These are phyloP conservation scores for Coemansia erecta DNA, from an alignment of 192 early-diverging fungal species.

Conservation along the genomic window DNA sequence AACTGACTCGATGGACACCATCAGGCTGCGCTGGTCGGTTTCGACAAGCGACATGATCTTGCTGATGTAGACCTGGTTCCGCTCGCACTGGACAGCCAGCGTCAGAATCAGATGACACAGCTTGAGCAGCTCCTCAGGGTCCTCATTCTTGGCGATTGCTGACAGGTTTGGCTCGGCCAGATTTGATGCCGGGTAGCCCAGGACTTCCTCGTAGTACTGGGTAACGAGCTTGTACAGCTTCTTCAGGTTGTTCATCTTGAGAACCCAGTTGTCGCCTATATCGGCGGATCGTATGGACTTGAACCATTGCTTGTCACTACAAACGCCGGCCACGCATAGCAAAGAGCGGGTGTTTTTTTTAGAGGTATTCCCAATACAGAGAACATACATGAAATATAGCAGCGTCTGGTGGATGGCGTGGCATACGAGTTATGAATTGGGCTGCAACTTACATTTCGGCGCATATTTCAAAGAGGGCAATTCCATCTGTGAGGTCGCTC, in stretches of 20 bases:
- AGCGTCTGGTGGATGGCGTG: too few relatives aligned
- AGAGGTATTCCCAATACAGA: too few relatives aligned
- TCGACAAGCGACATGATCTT: slow-evolving; percentile 75
- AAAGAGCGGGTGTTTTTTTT: neutral
- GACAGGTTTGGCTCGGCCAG: slow-evolving; percentile 75
- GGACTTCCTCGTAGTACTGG: slow-evolving; percentile 83
- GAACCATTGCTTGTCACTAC: slow-evolving; percentile 91
- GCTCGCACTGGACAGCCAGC: slow-evolving; percentile 81
- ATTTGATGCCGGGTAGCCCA: slow-evolving; percentile 63
- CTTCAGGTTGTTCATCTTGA: slow-evolving; percentile 90
- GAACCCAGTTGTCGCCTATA: slow-evolving; percentile 91
- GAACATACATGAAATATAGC: too few relatives aligned
- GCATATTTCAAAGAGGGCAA: slow-evolving; percentile 77
- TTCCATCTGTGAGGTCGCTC: slow-evolving; percentile 76
- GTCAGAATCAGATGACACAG: slow-evolving; percentile 81
- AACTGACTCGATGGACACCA: slow-evolving; percentile 82
- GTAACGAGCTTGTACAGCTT: slow-evolving; percentile 82
- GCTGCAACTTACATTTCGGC: slow-evolving; percentile 72
- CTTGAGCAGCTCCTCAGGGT: slow-evolving; percentile 69
- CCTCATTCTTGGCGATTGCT: slow-evolving; percentile 77
- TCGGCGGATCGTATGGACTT: slow-evolving; percentile 68
- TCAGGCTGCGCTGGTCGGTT: slow-evolving; percentile 77
- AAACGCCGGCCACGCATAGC: neutral
- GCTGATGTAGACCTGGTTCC: slow-evolving; percentile 81
- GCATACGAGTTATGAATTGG: too few relatives aligned